Evolutionary conservation across 352 stramenopile genomes (phyloP), one percentile per base, ranked within the genome.

Genomic region (Pythium chondricola): DNA sequence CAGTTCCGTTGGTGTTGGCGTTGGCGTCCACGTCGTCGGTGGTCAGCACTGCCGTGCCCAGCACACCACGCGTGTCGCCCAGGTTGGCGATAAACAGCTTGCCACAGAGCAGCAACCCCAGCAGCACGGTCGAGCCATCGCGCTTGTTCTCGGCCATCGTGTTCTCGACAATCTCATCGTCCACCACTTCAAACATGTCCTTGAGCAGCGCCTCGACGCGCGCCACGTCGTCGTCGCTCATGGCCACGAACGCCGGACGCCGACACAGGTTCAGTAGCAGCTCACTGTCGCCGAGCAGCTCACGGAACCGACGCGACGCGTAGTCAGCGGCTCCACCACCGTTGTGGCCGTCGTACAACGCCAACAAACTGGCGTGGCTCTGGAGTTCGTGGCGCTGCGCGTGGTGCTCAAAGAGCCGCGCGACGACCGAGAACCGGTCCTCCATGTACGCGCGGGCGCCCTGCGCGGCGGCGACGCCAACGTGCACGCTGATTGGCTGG

Each of bases 61-160:
- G 67, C 27, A 91, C 74, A 32, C 66, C 80, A 5, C 80, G 74
- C 31, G 76, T 85, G 52, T 91, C 80, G n/a, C 80, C 80, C 5
- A 88, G 45, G 38, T 91, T 91, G 18, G 80, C 80, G 17, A 88
- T 60, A 48, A 91, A 91, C 27, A 91, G 54, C 49, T 88, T 85
- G n/a, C 68, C 69, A 13, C 69, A 65, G 3, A 91, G 44, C 16
- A 91, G 50, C 40, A 91, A 58, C 6, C 75, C 72, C n/a, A 91
- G 49, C 52, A 88, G 51, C 54, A 83, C 80, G 2, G 80, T 91
- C 32, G 80, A 83, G 14, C 80, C 80, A 36, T 91, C 80, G 18
- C 77, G 72, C 58, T 85, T 87, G 65, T 69, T 71, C 35, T 83
- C 63, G 56, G 60, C 64, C 26, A 86, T 74, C 11, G 79, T 91